phyloP scores from a whole-genome alignment of 1,284 basidiomycete genomes.

The Puccinia triticina region DNA sequence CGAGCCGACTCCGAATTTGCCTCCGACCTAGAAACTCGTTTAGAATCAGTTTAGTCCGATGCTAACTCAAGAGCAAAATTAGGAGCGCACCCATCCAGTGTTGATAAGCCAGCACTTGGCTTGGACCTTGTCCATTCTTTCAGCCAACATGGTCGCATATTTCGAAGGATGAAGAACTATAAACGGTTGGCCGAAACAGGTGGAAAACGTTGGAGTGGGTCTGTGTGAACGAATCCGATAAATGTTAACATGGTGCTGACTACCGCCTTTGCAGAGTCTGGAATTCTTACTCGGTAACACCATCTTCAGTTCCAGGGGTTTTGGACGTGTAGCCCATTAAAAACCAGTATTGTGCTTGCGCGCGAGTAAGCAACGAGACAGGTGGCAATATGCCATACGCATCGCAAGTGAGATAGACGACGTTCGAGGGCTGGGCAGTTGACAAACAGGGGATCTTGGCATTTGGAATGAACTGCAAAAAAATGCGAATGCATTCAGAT shows the following conservation, averaged over 20 bases:
- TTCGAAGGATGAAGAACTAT: slow-evolving; percentile 81
- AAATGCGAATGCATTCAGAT: neutral
- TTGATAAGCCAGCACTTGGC: slow-evolving; percentile 99
- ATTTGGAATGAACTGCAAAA: slow-evolving; percentile 75
- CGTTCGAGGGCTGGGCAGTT: slow-evolving; percentile 71
- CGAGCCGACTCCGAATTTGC: slow-evolving; percentile 51
- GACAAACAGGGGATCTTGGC: slow-evolving; percentile 89
- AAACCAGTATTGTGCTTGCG: slow-evolving; percentile 84
- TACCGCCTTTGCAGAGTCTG: slow-evolving; percentile 60
- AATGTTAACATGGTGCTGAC: neutral
- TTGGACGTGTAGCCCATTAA: slow-evolving; percentile 64
- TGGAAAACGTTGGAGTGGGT: slow-evolving; percentile 98
- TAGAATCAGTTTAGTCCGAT: slow-evolving; percentile 22
- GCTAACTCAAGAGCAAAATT: slow-evolving; percentile 37
- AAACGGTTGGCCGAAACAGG: slow-evolving; percentile 98
- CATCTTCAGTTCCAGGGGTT: slow-evolving; percentile 97
- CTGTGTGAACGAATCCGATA: slow-evolving; percentile 6
- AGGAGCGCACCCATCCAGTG: slow-evolving; percentile 87
- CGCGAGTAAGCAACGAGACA: slow-evolving; percentile 86
- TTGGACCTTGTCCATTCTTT: slow-evolving; percentile 86
- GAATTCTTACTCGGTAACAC: slow-evolving; percentile 73
- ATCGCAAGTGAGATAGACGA: slow-evolving; percentile 76
- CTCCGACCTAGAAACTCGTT: slow-evolving; percentile 24
- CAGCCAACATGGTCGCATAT: slow-evolving; percentile 96
- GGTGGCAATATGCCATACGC: slow-evolving; percentile 97